Evolutionary conservation across 106 monocot genomes (phyloP).

Genomic region (Ottelia alismoides): DNA sequence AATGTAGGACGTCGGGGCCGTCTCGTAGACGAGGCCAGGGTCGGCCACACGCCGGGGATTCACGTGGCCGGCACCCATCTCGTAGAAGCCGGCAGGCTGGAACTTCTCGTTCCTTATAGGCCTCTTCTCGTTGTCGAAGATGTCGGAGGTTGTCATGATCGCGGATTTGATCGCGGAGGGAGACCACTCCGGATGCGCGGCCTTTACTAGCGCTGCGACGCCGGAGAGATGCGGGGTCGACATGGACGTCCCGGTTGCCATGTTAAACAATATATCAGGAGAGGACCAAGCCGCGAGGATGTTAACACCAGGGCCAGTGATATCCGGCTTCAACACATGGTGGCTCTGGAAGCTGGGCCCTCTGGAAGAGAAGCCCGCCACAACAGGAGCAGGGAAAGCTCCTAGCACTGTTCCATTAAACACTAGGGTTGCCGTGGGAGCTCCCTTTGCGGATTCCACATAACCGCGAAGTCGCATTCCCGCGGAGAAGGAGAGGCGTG

Average conservation of each 20-base stretch:
- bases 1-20: conserved; percentile 41
- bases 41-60: conserved; percentile 59
- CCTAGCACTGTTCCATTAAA: conserved; percentile 3
- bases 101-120: conserved; percentile 26
- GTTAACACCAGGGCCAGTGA: conserved; percentile 14
- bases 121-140: conserved; percentile 20
- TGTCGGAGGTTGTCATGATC: conserved; percentile 53
- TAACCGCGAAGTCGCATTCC: no score
- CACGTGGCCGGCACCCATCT: conserved; percentile 84
- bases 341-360: conserved; percentile 68
- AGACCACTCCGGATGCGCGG: conserved; percentile 58
- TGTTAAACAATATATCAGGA: no score
- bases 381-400: conserved; percentile 43
- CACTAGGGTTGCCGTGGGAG: not conserved
- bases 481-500: no score
- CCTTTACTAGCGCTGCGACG: conserved; percentile 57
- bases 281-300: conserved; percentile 48
- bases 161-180: conserved; percentile 90
- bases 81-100: conserved; percentile 38
- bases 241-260: conserved; percentile 97
- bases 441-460: no score
- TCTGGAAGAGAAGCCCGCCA: conserved; percentile 71
- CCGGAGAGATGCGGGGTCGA: conserved; percentile 90
- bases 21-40: conserved; percentile 81
- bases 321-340: conserved; percentile 25